Evolutionary conservation across 2,329 filamentous ascomycete genomes (phyloP).

Genomic region (Eutypa lata): DNA sequence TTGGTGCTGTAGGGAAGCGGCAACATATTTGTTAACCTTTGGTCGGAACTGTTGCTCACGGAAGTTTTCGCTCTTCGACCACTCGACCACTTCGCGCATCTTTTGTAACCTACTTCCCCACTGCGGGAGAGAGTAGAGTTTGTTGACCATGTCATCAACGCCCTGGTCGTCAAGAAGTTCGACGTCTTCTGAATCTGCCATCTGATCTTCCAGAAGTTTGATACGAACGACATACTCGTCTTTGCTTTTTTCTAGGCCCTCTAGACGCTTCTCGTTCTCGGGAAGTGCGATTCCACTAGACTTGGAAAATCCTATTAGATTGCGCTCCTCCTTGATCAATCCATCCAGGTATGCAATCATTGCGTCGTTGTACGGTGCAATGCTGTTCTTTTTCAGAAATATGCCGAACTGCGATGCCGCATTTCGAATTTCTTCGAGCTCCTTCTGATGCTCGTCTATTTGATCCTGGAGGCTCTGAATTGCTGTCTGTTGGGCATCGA

Average conservation of each 20-base stretch:
- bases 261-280: conserved; percentile 4
- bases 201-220: conserved; percentile 2
- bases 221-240: conserved; percentile 1
- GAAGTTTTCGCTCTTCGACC: conserved; percentile 2
- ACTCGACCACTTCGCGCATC: conserved; percentile 3
- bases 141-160: conserved; percentile 4
- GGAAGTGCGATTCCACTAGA: not conserved
- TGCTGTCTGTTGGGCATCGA: conserved; percentile 21
- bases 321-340: conserved; percentile 34
- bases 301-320: conserved; percentile 21
- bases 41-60: conserved; percentile 4
- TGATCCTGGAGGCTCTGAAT: conserved; percentile 18
- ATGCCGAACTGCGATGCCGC: conserved; percentile 34
- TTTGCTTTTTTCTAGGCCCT: conserved; percentile 3
- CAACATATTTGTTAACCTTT: not conserved
- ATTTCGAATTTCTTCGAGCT: conserved; percentile 30
- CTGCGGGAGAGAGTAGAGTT: conserved; percentile 2
- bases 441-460: conserved; percentile 27
- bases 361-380: conserved; percentile 22
- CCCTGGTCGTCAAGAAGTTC: conserved; percentile 5
- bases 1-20: not conserved
- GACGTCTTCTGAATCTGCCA: not conserved
- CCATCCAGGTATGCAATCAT: conserved; percentile 35
- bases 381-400: conserved; percentile 23
- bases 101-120: conserved; percentile 4